A percentile compares a stretch with the other conserved stretches of the same genome.
These are phyloP conservation scores for Cladorrhinum sp. DNA, from an alignment of 2,329 filamentous ascomycete genomes.

Conservation along the genomic window DNA sequence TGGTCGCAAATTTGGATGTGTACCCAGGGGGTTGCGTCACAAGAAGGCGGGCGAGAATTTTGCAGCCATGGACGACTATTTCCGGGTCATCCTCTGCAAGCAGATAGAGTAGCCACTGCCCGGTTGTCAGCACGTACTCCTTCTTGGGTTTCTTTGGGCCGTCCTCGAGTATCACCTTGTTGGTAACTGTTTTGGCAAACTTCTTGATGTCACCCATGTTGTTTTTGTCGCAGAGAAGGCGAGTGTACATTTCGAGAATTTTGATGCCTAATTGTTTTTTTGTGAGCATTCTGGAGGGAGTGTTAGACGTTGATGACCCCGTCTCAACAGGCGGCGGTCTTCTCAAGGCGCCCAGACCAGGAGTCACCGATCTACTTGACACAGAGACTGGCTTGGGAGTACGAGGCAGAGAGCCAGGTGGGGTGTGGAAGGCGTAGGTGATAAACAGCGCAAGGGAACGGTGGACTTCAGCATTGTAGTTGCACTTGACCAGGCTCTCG, in stretches of 20 bases:
- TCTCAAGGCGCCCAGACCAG: constrained; percentile 34
- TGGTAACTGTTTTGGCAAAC: constrained; percentile 91
- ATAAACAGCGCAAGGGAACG: constrained; percentile 87
- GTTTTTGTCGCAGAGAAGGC: constrained; percentile 71
- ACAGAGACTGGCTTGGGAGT: constrained; percentile 47
- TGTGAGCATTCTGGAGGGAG: constrained; percentile 44
- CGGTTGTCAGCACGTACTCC: constrained; percentile 34
- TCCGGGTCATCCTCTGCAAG: constrained; percentile 82
- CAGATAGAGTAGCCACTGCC: constrained; percentile 84
- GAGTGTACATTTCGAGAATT: constrained; percentile 73
- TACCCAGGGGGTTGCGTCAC: constrained; percentile 79
- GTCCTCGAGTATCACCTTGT: constrained; percentile 62
- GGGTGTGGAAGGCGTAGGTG: constrained; percentile 79
- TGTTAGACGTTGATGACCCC: constrained; percentile 26
- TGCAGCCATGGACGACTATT: constrained; percentile 75
- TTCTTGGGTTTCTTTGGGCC: constrained; percentile 21
- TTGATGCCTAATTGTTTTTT: constrained; percentile 70
- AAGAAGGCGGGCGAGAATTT: constrained; percentile 79
- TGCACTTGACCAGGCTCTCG: constrained; percentile 73
- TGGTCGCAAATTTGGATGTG: constrained; percentile 76
- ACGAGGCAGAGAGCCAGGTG: constrained; percentile 46
- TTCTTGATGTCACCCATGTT: constrained; percentile 71
- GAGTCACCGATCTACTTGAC: constrained; percentile 40
- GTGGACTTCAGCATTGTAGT: constrained; percentile 79
- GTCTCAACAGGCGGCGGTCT: constrained; percentile 39